Conservation (phyloP, 306 rosid genomes). For the Fragaria ananassa region DNA sequence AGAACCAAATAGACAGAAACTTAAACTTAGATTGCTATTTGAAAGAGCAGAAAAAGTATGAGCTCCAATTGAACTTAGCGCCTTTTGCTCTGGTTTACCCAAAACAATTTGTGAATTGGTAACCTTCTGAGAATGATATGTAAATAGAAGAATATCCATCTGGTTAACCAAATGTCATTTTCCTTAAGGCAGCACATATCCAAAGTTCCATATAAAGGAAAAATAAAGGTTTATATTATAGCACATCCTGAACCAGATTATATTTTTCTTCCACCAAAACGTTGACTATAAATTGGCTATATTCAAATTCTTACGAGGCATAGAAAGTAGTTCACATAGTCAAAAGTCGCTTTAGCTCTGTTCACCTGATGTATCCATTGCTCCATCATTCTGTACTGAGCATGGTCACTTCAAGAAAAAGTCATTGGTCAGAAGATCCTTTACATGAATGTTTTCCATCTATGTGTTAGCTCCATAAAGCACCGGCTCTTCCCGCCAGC, state of each 20-base stretch:
- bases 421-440: conserved; percentile 13
- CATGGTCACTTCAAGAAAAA: not conserved
- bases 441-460: not conserved
- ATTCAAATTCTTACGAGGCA: conserved; percentile 12
- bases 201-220: not conserved
- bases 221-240: not conserved
- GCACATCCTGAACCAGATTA: not conserved
- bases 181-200: not conserved
- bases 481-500: conserved; percentile 7
- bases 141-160: not conserved
- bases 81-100: not conserved
- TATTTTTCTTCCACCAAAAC: not conserved
- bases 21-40: not conserved
- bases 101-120: not conserved
- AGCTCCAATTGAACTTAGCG: not conserved
- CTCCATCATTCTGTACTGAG: conserved; percentile 5
- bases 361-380: not conserved
- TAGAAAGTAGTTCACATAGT: not conserved
- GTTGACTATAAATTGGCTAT: not conserved
- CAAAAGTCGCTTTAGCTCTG: not conserved
- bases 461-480: conserved; percentile 1
- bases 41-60: not conserved
- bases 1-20: too few species aligned
- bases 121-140: not conserved
- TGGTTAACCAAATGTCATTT: not conserved